Percentiles rank a stretch among this genome's conserved stretches.
phyloP scores from a whole-genome alignment of 2,329 filamentous ascomycete genomes.

The Fusarium paranaense region DNA sequence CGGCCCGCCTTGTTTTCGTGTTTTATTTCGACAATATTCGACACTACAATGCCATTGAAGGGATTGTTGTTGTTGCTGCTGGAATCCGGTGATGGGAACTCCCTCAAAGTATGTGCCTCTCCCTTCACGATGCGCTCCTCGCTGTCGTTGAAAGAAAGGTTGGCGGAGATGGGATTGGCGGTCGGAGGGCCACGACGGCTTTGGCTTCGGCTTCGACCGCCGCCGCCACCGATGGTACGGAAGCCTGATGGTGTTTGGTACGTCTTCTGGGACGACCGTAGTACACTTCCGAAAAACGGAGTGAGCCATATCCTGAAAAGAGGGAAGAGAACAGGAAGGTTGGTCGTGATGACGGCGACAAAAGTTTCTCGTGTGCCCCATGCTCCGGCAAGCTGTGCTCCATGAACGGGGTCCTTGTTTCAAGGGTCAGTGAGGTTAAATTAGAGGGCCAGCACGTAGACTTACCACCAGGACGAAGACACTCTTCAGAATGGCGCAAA shows the following conservation, averaged over 20 bases:
- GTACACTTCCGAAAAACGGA: slow-evolving; percentile 43
- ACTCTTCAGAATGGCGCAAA: slow-evolving; percentile 52
- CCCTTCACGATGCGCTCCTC: slow-evolving; percentile 57
- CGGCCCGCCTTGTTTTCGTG: slow-evolving; percentile 36
- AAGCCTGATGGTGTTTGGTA: slow-evolving; percentile 53
- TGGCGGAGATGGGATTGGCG: slow-evolving; percentile 50
- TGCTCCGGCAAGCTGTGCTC: slow-evolving; percentile 51
- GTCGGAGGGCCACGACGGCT: slow-evolving; percentile 48
- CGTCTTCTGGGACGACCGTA: slow-evolving; percentile 51
- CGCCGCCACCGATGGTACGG: slow-evolving; percentile 54
- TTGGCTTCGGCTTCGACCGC: slow-evolving; percentile 45
- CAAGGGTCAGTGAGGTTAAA: neutral
- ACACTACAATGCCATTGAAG: slow-evolving; percentile 53
- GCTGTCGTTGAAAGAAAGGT: slow-evolving; percentile 53
- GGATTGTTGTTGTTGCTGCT: slow-evolving; percentile 27
- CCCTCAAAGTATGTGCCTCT: slow-evolving; percentile 52
- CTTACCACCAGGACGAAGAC: slow-evolving; percentile 52
- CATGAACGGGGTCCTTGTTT: slow-evolving; percentile 51
- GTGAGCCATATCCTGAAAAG: slow-evolving; percentile 55
- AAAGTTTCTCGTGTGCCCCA: slow-evolving; percentile 57
- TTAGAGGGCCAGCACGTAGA: neutral
- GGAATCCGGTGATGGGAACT: slow-evolving; percentile 6
- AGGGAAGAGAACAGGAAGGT: slow-evolving; percentile 57
- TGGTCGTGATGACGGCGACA: slow-evolving; percentile 55
- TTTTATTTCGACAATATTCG: slow-evolving; percentile 53